Conservation (phyloP, 2,329 filamentous ascomycete species). For the Phoma sp. region DNA sequence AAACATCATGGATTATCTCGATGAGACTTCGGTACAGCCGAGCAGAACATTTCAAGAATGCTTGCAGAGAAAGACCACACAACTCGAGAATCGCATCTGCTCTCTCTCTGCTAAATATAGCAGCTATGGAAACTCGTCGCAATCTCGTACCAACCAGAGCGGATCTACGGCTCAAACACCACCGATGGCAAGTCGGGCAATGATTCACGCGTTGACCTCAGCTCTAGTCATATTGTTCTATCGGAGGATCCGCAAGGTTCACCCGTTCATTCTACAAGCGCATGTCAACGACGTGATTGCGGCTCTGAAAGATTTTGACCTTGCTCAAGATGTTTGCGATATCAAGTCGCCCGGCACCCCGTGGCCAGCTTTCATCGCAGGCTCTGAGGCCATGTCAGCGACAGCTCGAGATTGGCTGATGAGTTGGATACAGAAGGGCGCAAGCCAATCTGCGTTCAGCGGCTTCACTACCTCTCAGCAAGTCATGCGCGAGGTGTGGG, state of each 20-base stretch:
- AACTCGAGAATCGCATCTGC: constrained; percentile 25
- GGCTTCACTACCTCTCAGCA: constrained; percentile 13
- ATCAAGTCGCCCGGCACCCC: constrained; percentile 20
- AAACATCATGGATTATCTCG: constrained; percentile 37
- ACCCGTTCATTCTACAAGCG: constrained; percentile 48
- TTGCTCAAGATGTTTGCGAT: constrained; percentile 7
- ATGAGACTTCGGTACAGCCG: constrained; percentile 14
- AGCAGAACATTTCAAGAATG: constrained; percentile 21
- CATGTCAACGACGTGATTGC: constrained; percentile 37
- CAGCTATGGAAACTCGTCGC: not conserved
- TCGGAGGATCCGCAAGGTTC: constrained; percentile 48
- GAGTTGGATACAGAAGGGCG: constrained; percentile 24
- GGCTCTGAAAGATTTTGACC: constrained; percentile 21
- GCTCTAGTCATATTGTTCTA: constrained; percentile 54
- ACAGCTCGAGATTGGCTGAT: constrained; percentile 19
- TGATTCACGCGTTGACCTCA: constrained; percentile 50
- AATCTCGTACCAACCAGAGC: not conserved
- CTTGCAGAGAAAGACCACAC: constrained; percentile 18
- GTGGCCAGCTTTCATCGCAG: constrained; percentile 28
- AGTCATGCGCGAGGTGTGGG: constrained; percentile 22
- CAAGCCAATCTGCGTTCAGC: constrained; percentile 14
- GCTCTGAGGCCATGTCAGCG: constrained; percentile 21
- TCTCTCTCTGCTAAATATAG: constrained; percentile 20
- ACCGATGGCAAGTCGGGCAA: constrained; percentile 21
- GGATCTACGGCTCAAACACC: not conserved